Evolutionary conservation across 2,329 filamentous ascomycete species (phyloP), one percentile per base, ranked within the genome.

Genomic region (Arachnopeziza araneosa): DNA sequence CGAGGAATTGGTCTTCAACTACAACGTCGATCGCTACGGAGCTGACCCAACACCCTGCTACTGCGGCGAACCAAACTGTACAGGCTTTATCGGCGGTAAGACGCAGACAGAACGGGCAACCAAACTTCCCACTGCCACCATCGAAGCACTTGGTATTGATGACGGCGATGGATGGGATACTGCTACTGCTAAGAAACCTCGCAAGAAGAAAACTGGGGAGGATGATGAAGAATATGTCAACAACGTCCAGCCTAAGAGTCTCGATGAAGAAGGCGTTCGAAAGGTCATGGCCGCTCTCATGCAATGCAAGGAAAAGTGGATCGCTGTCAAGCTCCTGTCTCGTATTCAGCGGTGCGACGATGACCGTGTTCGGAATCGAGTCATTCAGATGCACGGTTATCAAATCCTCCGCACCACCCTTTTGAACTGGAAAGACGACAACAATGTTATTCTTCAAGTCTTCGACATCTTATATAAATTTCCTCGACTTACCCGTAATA

Each of bases 301-400:
- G 86, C 93, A 97, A 74, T 96, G 91, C 81, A 96, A 96, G 76
- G 95, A 99, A 80, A 97, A 97, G 76, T 99, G 95, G 95, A 97
- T 99, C 74, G 92, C 91, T 2, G 92, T 97, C 76, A 98, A 98
- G 76, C 80, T 99, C 59, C 83, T 99, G 61, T 84, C 87, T 67
- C 93, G 95, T 56, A 92, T 99, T 63, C 91, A 96, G 75, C 83
- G 84, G 50, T 93, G 89, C 71, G 84, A 93, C 54, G 92, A 97
- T 67, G 91, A 96, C 70, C 86, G 86, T 64, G 91, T 97, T 59
- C 86, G 90, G 62, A 90, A 95, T 74, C 86, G 89, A 56, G 92
- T 98, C 49, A 90, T 97, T 71, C 90, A 91, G 69, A 96, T 98
- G 88, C 95, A 98, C 78, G 95, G 93, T 56, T 99, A 99, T 74